These are phyloP conservation scores for Malassezia yamatoensis DNA, from an alignment of 1,284 basidiomycete genomes.

Conservation along the genomic window DNA sequence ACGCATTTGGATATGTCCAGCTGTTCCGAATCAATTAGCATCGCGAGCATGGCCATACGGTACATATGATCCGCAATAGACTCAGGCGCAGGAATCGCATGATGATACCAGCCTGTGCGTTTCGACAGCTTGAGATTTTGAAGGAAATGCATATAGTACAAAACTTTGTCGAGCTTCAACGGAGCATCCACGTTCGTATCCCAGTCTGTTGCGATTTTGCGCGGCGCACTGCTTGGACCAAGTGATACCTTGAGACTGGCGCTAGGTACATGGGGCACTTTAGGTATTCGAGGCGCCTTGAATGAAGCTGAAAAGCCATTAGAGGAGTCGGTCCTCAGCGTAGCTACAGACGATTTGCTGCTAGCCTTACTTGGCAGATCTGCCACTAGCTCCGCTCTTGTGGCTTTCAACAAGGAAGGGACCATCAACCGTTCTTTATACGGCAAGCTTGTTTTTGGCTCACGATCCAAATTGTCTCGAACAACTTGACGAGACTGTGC, in stretches of 20 bases:
- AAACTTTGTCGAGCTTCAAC: slow-evolving; percentile 23
- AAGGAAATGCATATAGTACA: slow-evolving; percentile 41
- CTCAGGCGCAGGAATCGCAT: slow-evolving; percentile 37
- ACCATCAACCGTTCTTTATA: slow-evolving; percentile 44
- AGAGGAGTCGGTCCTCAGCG: neutral
- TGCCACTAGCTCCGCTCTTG: neutral
- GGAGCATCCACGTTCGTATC: slow-evolving; percentile 23
- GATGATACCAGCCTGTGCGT: slow-evolving; percentile 45
- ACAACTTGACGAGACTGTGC: slow-evolving; percentile 16
- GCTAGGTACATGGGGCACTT: slow-evolving; percentile 32
- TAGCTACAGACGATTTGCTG: neutral
- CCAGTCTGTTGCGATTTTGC: slow-evolving; percentile 16
- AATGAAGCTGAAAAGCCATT: neutral
- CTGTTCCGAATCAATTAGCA: slow-evolving; percentile 62
- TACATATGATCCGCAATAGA: slow-evolving; percentile 98
- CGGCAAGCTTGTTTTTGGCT: slow-evolving; percentile 45
- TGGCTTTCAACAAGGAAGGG: slow-evolving; percentile 38
- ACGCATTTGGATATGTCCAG: slow-evolving; percentile 60
- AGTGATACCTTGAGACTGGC: slow-evolving; percentile 22
- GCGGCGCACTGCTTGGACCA: slow-evolving; percentile 24
- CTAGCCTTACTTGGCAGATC: neutral
- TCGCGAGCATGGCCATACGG: slow-evolving; percentile 81
- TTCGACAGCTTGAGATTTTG: slow-evolving; percentile 43
- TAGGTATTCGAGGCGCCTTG: slow-evolving; percentile 17
- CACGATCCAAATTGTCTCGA: slow-evolving; percentile 28